Evolutionary conservation across 768 basidiomycete genomes (phyloP).

Genomic region (Phlebiopsis flavidoalba): DNA sequence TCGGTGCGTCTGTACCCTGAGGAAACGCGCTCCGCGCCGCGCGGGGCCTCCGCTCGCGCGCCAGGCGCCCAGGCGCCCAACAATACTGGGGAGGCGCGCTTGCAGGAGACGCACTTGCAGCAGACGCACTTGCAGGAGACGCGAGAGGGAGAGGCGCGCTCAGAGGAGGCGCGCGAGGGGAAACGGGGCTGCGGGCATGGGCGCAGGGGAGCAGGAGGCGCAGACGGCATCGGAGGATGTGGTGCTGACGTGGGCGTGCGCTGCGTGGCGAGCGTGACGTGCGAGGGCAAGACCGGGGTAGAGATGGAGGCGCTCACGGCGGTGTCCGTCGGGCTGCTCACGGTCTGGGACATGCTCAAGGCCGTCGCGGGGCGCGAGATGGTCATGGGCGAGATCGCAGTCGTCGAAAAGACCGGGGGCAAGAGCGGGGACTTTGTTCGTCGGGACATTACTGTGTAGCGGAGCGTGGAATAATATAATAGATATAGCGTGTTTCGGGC

Average conservation of each 20-base stretch:
- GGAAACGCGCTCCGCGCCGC: constrained; percentile 13
- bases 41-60: no score
- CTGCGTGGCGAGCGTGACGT: constrained; percentile 66
- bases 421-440: constrained; percentile 64
- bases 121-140: no score
- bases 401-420: constrained; percentile 68
- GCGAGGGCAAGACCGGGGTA: constrained; percentile 79
- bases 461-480: background rate
- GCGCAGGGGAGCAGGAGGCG: no score
- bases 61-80: no score
- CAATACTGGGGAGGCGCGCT: no score
- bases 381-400: constrained; percentile 65
- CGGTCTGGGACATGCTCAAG: constrained; percentile 94
- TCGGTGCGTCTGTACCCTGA: constrained; percentile 40
- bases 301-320: constrained; percentile 94
- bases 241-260: constrained; percentile 38
- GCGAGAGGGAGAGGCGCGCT: no score
- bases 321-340: constrained; percentile 71
- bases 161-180: no score
- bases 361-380: constrained; percentile 86
- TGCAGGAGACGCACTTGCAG: no score
- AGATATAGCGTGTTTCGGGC: background rate
- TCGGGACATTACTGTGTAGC: background rate
- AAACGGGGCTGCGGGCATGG: no score
- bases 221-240: no score